A percentile compares a stretch with the other conserved stretches of the same genome.
These are phyloP conservation scores for Acacia concinna DNA, from an alignment of 331 rosid species.

Conservation along the genomic window DNA sequence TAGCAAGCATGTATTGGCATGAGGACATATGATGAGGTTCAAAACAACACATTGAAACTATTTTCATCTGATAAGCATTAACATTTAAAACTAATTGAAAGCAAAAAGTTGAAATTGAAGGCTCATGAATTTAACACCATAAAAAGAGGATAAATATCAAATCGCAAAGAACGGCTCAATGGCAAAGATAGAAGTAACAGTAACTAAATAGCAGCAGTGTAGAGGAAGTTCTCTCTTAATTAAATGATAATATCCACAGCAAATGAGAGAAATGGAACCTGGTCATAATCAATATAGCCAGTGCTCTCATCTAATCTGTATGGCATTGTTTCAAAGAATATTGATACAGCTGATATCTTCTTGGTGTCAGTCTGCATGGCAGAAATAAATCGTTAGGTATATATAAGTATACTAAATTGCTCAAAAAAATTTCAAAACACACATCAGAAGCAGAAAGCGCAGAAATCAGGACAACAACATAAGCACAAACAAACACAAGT, in stretches of 20 bases:
- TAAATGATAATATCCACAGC: conserved; percentile 21
- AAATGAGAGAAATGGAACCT: conserved; percentile 45
- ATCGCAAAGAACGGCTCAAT: conserved; percentile 4
- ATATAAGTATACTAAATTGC: conserved; percentile 4
- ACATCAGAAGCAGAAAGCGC: conserved; percentile 10
- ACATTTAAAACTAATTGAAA: conserved; percentile 12
- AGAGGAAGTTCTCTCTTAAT: conserved; percentile 25
- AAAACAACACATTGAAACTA: not conserved
- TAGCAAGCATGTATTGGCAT: conserved; percentile 10
- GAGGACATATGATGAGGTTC: not conserved
- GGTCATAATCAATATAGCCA: conserved; percentile 66
- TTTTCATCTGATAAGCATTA: not conserved
- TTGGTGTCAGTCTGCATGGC: conserved; percentile 95
- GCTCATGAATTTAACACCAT: not conserved
- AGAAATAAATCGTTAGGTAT: conserved; percentile 10
- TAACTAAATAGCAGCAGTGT: conserved; percentile 24
- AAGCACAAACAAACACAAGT: not conserved
- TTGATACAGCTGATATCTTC: conserved; percentile 97
- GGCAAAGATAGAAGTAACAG: conserved; percentile 6
- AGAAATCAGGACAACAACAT: not conserved
- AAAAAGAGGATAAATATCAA: conserved; percentile 12
- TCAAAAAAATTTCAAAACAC: not conserved
- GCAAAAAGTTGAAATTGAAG: conserved; percentile 3
- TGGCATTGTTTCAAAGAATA: conserved; percentile 99
- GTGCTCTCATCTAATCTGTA: conserved; percentile 85